Evolutionary conservation across 2,329 filamentous ascomycete species (phyloP), one percentile per base, ranked within the genome.

Genomic region (Hortaea sp.): DNA sequence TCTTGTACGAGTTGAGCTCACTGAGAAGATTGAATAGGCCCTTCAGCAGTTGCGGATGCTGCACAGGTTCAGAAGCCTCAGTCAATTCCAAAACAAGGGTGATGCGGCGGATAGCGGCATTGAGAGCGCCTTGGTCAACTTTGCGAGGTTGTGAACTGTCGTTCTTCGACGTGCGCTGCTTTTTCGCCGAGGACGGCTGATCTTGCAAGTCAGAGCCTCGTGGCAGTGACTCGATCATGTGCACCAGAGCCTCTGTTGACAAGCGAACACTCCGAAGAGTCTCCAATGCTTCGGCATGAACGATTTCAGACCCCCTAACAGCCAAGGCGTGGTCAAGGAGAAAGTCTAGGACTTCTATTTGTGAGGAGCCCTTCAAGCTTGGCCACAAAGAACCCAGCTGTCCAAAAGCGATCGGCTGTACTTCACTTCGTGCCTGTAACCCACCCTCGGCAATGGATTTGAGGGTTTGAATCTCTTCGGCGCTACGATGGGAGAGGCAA

Each of bases 61-160:
- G 75, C 46, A 81, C 81, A 0, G 87, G 84, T 40, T 80, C 77
- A 2, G 88, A 90, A 42, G 78, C 79, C 61, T 97, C 89, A 11
- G 97, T 78, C 28, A 97, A 69, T 63, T 97, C 89, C 34, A 97
- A 72, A 7, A 95, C 85, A 59, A 95, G 81, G 0, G 89, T 95
- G 45, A 90, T 77, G 56, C 84, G 84, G 55, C 80, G 79, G 51
- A 95, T 75, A 5, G 82, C 76, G 41, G 76, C 74, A 53, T 77
- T 78, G 29, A 89, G 67, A 58, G 86, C 81, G 5, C 77, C 73
- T 31, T 80, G 78, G 46, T 81, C 76, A 52, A 81, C 78, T 10
- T 76, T 71, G 32, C 77, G 75, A 45, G 79, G 75, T 53, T 78
- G 76, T 53, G 85, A 84, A 11, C 78, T 41, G 7, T 86, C 84